A percentile compares a stretch with the other conserved stretches of the same genome.
Conservation (phyloP, 805 yeast genomes). For the Wilhelminamyces savonicus region DNA sequence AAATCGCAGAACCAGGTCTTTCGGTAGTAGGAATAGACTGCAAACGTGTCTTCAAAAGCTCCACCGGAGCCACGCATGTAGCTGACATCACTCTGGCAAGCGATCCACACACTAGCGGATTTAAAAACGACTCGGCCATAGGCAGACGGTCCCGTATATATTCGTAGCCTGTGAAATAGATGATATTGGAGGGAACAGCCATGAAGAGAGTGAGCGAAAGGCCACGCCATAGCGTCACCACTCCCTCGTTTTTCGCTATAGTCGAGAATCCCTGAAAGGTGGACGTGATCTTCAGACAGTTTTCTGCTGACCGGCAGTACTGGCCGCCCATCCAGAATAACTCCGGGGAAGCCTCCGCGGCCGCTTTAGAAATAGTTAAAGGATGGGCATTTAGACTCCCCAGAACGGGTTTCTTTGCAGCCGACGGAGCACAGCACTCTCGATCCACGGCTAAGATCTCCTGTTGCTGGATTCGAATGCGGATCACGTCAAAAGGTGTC, state of each 20-base stretch:
- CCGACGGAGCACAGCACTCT: conserved; percentile 18
- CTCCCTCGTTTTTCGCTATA: conserved; percentile 70
- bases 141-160: conserved; percentile 68
- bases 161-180: conserved; percentile 93
- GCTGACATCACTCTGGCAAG: conserved; percentile 80
- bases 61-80: conserved; percentile 79
- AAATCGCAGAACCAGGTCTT: too few relatives aligned
- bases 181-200: conserved; percentile 91
- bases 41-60: conserved; percentile 77
- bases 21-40: conserved; percentile 72
- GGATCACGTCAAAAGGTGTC: conserved; percentile 77
- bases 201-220: conserved; percentile 72
- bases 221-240: conserved; percentile 81
- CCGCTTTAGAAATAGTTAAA: neutral
- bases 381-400: neutral
- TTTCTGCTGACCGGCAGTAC: conserved; percentile 29
- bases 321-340: conserved; percentile 29
- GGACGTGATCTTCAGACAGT: conserved; percentile 51
- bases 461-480: conserved; percentile 75
- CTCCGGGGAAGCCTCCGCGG: conserved; percentile 8
- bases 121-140: conserved; percentile 40
- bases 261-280: conserved; percentile 68
- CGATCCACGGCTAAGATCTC: conserved; percentile 39
- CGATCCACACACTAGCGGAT: conserved; percentile 83
- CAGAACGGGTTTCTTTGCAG: neutral